These are phyloP conservation scores for Dactylellina drechsleri DNA, from an alignment of 2,329 filamentous ascomycete genomes.

Conservation along the genomic window DNA sequence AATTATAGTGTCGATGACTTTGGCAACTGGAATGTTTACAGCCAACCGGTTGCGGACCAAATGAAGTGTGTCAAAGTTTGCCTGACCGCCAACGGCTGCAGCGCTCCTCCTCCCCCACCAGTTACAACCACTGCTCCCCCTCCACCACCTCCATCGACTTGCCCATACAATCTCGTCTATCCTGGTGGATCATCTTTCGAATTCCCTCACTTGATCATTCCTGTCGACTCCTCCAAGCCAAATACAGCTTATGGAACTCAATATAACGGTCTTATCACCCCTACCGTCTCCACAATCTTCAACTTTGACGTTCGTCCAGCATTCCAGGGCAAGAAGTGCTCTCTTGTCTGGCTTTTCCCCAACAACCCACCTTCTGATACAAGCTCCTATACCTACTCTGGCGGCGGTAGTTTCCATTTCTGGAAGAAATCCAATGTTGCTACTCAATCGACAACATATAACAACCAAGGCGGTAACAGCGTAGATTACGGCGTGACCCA, in stretches of 20 bases:
- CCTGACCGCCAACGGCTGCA: slow-evolving; percentile 63
- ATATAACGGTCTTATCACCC: slow-evolving; percentile 68
- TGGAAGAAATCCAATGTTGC: slow-evolving; percentile 65
- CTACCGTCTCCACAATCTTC: slow-evolving; percentile 70
- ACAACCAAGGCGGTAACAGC: slow-evolving; percentile 65
- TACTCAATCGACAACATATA: slow-evolving; percentile 66
- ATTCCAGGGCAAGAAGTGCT: slow-evolving; percentile 70
- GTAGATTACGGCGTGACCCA: slow-evolving; percentile 63
- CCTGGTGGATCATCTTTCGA: slow-evolving; percentile 65
- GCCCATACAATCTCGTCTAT: slow-evolving; percentile 63
- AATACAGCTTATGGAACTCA: slow-evolving; percentile 67
- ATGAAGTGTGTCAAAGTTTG: slow-evolving; percentile 66
- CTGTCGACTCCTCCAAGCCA: slow-evolving; percentile 68
- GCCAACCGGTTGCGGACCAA: slow-evolving; percentile 62
- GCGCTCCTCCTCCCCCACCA: slow-evolving; percentile 51
- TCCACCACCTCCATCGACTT: slow-evolving; percentile 41
- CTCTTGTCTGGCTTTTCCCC: slow-evolving; percentile 74
- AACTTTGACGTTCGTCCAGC: slow-evolving; percentile 73
- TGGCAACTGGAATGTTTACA: slow-evolving; percentile 69
- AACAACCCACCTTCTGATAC: slow-evolving; percentile 69
- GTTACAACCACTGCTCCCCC: slow-evolving; percentile 7
- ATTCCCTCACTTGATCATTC: slow-evolving; percentile 72
- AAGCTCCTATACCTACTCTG: slow-evolving; percentile 68
- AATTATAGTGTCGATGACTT: slow-evolving; percentile 56
- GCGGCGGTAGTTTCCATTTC: slow-evolving; percentile 68